Conservation (phyloP, 2,329 filamentous ascomycete species). For the Aspergillus felis region DNA sequence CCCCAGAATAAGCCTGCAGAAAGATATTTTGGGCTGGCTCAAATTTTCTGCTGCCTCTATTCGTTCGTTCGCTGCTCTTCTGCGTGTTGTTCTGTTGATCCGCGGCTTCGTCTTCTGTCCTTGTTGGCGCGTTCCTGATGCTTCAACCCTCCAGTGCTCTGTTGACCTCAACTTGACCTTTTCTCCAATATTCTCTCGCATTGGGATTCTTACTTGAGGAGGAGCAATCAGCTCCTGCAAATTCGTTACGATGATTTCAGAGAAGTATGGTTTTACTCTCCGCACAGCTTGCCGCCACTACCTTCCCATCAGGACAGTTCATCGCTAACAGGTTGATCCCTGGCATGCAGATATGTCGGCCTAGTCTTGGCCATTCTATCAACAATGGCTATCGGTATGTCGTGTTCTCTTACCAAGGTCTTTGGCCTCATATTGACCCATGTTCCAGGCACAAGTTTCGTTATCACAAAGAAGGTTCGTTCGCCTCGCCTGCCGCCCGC, state of each 20-base stretch:
- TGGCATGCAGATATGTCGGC: constrained; percentile 42
- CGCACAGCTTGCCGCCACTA: constrained; percentile 1
- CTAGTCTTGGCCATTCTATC: constrained; percentile 45
- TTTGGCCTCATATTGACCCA: constrained; percentile 8
- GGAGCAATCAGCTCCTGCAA: constrained; percentile 37
- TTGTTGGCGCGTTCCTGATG: not conserved
- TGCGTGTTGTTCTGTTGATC: constrained; percentile 11
- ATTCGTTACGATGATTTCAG: constrained; percentile 37
- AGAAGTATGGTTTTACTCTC: constrained; percentile 34
- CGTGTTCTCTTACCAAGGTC: not conserved
- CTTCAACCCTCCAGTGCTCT: not conserved
- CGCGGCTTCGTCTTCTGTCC: constrained; percentile 7
- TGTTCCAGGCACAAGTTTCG: constrained; percentile 79
- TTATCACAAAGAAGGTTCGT: constrained; percentile 94
- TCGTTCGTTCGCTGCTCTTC: constrained; percentile 4
- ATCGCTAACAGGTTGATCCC: constrained; percentile 17
- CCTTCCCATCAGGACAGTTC: constrained; percentile 8
- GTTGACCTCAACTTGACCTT: constrained; percentile 3
- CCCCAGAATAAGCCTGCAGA: not conserved
- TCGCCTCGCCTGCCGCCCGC: constrained; percentile 5
- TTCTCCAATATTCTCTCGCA: constrained; percentile 18
- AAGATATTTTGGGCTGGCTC: not conserved
- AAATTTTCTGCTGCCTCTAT: not conserved
- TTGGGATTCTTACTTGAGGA: constrained; percentile 29
- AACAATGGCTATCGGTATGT: constrained; percentile 46